Evolutionary conservation across 202 grass and related monocot genomes (phyloP), one percentile per base, ranked within the genome.

Genomic region (Sporobolus alterniflorus): DNA sequence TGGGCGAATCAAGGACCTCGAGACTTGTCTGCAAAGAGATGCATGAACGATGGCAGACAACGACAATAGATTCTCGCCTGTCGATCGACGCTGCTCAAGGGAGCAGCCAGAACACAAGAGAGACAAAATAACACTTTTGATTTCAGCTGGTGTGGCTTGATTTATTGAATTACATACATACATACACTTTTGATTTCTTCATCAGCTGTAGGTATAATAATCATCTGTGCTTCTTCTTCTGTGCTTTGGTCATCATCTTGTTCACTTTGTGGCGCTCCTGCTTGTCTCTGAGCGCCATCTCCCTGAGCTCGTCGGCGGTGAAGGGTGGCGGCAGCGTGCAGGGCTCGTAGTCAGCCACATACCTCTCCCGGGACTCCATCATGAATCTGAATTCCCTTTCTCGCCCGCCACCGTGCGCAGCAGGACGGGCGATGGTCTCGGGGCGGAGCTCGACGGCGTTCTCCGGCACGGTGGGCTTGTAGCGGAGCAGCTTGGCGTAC

Each of bases 391-490:
- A 86, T 0, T 79, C 73, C 69, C 84, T 83, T 0, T 64, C 12
- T 1, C 33, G 56, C 2, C 31, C 73, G 0, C 10, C 7, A n/a
- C n/a, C n/a, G n/a, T n/a, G n/a, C n/a, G n/a, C n/a, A 4, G 41
- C 44, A 0, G 88, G 62, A 76, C 95, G 95, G 8, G 86, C 95
- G 79, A 95, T 34, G 29, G 92, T 74, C 77, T 98, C 92, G 13
- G 75, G 29, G 75, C 90, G 91, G 9, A 95, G 51, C 79, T 95
- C 89, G 0, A 76, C 90, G 30, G 92, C 95, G 2, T 84, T 88
- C 3, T 88, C 89, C 18, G 95, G 95, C 48, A 93, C 64, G 31
- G 79, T 74, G 63, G 95, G 95, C 78, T 85, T 95, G 77, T 91
- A 98, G 2, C 79, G 90, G 48, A 93, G 86, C 47, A 98, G 84